Percentiles rank a stretch among this genome's conserved stretches.
phyloP scores from a whole-genome alignment of 208 protist species.

The Endotrypanum monterogeii region DNA sequence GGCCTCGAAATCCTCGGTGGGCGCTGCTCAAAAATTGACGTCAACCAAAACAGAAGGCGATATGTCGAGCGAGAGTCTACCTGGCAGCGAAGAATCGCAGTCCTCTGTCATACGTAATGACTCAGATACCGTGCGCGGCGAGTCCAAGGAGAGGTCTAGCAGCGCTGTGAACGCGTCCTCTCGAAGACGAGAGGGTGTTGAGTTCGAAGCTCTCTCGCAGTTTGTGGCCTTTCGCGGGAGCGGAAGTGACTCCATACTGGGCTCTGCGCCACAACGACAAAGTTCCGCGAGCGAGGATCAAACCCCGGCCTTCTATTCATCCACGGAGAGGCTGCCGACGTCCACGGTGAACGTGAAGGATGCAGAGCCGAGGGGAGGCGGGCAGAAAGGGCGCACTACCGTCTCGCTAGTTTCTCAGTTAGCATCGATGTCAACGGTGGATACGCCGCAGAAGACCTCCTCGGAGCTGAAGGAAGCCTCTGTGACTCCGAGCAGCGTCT shows the following conservation, averaged over 20 bases:
- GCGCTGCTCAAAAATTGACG: no score
- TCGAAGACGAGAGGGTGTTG: conserved; percentile 9
- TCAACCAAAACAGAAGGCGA: not conserved
- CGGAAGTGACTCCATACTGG: not conserved
- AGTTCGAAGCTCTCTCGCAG: conserved; percentile 38
- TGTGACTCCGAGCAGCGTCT: conserved; percentile 53
- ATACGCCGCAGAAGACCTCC: conserved; percentile 18
- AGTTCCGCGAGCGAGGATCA: not conserved
- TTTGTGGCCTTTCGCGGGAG: conserved; percentile 49
- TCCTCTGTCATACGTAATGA: not conserved
- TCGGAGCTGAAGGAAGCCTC: conserved; percentile 31
- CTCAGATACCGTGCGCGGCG: not conserved
- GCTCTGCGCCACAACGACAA: not conserved
- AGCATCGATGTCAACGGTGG: not conserved
- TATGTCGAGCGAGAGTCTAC: not conserved
- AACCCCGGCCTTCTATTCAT: not conserved
- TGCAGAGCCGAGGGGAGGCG: not conserved
- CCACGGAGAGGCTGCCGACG: not conserved
- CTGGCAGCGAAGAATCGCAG: not conserved
- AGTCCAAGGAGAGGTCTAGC: conserved; percentile 8
- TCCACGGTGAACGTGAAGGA: no score
- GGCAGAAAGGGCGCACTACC: not conserved
- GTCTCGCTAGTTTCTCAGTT: not conserved
- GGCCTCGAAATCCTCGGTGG: not conserved
- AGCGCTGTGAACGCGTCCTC: not conserved